Evolutionary conservation across 2,329 filamentous ascomycete species (phyloP), one percentile per base, ranked within the genome.

Genomic region (Neonectria sp.): DNA sequence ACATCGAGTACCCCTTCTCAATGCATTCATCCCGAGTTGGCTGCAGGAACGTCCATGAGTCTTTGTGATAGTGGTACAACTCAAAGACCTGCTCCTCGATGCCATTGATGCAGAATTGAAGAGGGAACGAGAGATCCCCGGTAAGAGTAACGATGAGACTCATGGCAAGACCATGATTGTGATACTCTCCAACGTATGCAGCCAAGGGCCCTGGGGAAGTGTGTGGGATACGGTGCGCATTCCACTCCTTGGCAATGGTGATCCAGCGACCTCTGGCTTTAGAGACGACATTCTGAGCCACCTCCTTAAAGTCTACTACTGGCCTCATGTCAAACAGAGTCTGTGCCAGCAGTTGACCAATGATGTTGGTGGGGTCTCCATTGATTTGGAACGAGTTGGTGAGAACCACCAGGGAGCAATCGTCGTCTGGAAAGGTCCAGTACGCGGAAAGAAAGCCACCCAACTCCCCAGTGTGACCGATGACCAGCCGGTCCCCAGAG

Each of bases 341-440:
- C 3, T 65, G 62, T 1, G 56, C 31, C 3, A 60, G 8, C 3
- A 55, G 12, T 37, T 65, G 62, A 1, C 56, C 51, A 3, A 65
- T 48, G 12, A 65, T 43, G 27, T 60, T 60, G 12, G 55, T 55
- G 2, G 62, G 56, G 15, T 60, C 40, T 11, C 62, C 62, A 6
- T 65, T 65, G 13, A 49, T 33, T 29, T 48, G 37, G 33, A 55
- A 65, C 1, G 25, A 55, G 37, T 60, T 65, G 56, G n/a, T 29
- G 25, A 65, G 62, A 40, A 65, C 62, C 2, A 65, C 62, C 4
- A 64, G 46, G 1, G 48, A 27, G 7, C n/a, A 46, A n/a, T n/a
- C n/a, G 3, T 64, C 37, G 15, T 64, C 48, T 5, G 62, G 62
- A 25, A 64, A 64, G 2, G 62, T 64, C 62, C 55, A 64, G 25